Evolutionary conservation across 257 asterid species (phyloP).

Genomic region (Jasminum sambac): DNA sequence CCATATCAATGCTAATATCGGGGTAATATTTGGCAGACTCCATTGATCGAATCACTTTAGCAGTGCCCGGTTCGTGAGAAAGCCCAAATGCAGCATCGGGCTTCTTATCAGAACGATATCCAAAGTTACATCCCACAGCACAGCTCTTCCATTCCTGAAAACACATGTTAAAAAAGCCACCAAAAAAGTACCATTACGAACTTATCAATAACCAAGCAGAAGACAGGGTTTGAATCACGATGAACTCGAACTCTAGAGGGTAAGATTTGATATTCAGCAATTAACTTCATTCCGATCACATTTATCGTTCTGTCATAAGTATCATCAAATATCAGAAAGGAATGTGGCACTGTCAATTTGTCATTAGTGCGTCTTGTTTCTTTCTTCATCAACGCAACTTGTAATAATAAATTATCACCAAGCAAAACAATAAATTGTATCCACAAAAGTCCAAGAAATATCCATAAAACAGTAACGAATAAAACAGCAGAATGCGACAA

Average conservation of each 20-base stretch:
- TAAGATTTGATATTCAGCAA: neutral
- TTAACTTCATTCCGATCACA: constrained; percentile 3
- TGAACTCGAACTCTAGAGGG: neutral
- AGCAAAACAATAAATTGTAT: too few relatives aligned
- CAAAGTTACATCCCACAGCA: constrained; percentile 78
- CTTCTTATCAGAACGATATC: constrained; percentile 37
- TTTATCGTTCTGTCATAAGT: constrained; percentile 2
- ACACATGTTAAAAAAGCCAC: neutral
- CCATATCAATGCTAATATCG: constrained; percentile 64
- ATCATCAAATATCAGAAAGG: neutral
- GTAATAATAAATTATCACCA: constrained; percentile 18
- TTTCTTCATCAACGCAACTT: constrained; percentile 12
- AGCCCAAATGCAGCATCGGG: constrained; percentile 76
- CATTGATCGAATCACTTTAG: constrained; percentile 83
- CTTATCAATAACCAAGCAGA: neutral
- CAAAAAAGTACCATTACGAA: neutral
- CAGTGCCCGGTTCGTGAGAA: constrained; percentile 43
- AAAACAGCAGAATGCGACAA: neutral
- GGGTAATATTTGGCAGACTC: constrained; percentile 80
- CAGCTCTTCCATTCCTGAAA: constrained; percentile 73
- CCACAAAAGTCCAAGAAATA: neutral
- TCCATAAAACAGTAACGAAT: neutral
- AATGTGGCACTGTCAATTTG: neutral
- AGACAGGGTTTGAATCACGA: neutral
- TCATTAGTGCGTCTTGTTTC: constrained; percentile 15